Base-by-base conservation (phyloP, 225 moss, liverwort and hornwort species). In the Asterella californica region DNA sequence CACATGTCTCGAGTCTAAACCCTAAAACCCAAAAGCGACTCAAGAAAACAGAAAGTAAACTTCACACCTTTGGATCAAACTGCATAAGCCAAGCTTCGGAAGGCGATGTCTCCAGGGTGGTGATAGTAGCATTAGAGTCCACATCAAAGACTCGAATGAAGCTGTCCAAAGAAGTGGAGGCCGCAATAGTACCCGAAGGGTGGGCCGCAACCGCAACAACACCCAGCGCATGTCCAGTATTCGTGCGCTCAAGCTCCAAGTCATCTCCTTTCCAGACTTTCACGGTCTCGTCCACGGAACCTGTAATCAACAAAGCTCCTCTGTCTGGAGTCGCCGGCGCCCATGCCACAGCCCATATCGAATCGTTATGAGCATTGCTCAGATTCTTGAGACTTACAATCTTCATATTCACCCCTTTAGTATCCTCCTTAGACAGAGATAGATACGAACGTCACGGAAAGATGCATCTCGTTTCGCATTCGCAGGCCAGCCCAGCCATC, bases 211-310 rank as follows among this genome's bases (percentile, higher is more conserved):
- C 93, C 22, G 91, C 90, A 67, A 99, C 89, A 74, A 99, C 93
- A 46, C 99, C 99, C 77, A 99, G 85, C 27, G 92, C 87, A 79
- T 99, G 99, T 77, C 95, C 99, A 9, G 99, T 95, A 65, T 94
- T 95, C 60, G 91, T 95, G 21, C 90, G 90, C 75, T 94, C 91
- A 46, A 85, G 90, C 81, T 93, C 99, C 70, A 99, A 86, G 78
- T 99, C 95, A 78, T 99, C 99, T 18, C 99, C 99, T 79, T 85
- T 93, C 99, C 99, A 99, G 37, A 95, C 54, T 79, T 94, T 99
- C 79, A 95, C 95, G 2, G 87, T 99, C 88, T 95, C 95, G 67
- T 99, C 99, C 52, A 93, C 95, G 6, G 95, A 99, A 24, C 99
- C 99, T 0, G 99, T 99, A 73, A 99, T 91, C 60, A 99, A 86